phyloP scores from a whole-genome alignment of 352 stramenopile species.

The Globisporangium recalcitrans region DNA sequence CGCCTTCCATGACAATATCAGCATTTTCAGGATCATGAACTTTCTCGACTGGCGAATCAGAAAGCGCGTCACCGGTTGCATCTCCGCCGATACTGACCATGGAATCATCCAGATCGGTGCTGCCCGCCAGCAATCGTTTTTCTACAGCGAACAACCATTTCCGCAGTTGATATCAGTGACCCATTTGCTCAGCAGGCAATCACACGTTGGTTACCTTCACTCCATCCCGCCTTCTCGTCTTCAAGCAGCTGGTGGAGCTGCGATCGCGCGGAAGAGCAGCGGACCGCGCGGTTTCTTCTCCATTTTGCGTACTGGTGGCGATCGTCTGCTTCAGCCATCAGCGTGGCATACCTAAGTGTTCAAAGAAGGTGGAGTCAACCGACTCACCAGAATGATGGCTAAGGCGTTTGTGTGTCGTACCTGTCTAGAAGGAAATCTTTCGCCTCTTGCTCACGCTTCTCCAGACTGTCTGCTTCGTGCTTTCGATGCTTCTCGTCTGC shows the following conservation, averaged over 20 bases:
- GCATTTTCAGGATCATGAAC: background rate
- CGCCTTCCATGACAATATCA: conserved; percentile 2
- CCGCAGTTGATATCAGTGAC: background rate
- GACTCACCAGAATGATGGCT: background rate
- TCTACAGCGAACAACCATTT: conserved; percentile 3
- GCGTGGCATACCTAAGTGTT: conserved; percentile 27
- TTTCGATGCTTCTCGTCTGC: conserved; percentile 4
- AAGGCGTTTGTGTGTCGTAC: background rate
- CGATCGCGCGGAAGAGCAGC: conserved; percentile 30
- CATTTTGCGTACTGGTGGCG: conserved; percentile 52
- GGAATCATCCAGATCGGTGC: background rate
- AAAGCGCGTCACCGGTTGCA: background rate
- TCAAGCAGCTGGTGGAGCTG: conserved; percentile 27
- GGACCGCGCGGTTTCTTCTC: conserved; percentile 40
- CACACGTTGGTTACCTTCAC: conserved; percentile 23
- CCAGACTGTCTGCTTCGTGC: background rate
- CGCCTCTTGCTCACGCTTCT: conserved; percentile 9
- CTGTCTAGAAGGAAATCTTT: conserved; percentile 6
- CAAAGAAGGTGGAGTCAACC: conserved; percentile 2
- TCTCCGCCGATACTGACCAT: background rate
- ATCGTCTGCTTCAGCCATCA: conserved; percentile 34
- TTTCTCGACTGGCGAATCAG: background rate
- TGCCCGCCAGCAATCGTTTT: background rate
- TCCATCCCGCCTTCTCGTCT: conserved; percentile 26
- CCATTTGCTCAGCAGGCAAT: background rate